Conservation (phyloP, 495 filamentous ascomycete genomes). For the Chlorociboria aeruginascens region DNA sequence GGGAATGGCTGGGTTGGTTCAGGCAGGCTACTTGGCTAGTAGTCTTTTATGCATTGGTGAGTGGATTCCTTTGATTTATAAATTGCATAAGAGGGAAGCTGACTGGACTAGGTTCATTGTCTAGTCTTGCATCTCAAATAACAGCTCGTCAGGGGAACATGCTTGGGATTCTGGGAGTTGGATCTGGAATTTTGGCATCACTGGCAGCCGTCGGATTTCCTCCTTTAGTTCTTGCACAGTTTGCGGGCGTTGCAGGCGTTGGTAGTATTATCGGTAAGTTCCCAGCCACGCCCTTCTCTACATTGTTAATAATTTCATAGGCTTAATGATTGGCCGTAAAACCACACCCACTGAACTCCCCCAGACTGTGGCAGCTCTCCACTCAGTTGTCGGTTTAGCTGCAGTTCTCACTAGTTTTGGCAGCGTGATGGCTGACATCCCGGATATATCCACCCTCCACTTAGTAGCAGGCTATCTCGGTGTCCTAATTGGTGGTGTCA, state of each 20-base stretch:
- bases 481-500: slow-evolving; percentile 70
- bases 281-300: background rate
- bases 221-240: slow-evolving; percentile 59
- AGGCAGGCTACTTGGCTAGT: slow-evolving; percentile 70
- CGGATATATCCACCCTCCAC: slow-evolving; percentile 56
- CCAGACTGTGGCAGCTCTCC: slow-evolving; percentile 69
- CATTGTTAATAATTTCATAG: slow-evolving; percentile 14
- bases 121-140: slow-evolving; percentile 56
- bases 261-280: slow-evolving; percentile 42
- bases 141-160: slow-evolving; percentile 72
- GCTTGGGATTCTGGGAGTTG: slow-evolving; percentile 69
- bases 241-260: slow-evolving; percentile 54
- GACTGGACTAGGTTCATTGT: slow-evolving; percentile 4
- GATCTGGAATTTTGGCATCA: slow-evolving; percentile 65
- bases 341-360: slow-evolving; percentile 73
- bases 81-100: no score
- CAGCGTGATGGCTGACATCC: slow-evolving; percentile 58
- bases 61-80: no score
- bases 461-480: slow-evolving; percentile 70
- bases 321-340: slow-evolving; percentile 62
- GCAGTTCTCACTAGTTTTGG: slow-evolving; percentile 74
- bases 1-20: slow-evolving; percentile 67
- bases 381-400: slow-evolving; percentile 72
- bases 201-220: slow-evolving; percentile 67
- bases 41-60: slow-evolving; percentile 56